Evolutionary conservation across 2,329 filamentous ascomycete species (phyloP), one percentile per base, ranked within the genome.

Genomic region (Phaeophleospora eucalypticola): DNA sequence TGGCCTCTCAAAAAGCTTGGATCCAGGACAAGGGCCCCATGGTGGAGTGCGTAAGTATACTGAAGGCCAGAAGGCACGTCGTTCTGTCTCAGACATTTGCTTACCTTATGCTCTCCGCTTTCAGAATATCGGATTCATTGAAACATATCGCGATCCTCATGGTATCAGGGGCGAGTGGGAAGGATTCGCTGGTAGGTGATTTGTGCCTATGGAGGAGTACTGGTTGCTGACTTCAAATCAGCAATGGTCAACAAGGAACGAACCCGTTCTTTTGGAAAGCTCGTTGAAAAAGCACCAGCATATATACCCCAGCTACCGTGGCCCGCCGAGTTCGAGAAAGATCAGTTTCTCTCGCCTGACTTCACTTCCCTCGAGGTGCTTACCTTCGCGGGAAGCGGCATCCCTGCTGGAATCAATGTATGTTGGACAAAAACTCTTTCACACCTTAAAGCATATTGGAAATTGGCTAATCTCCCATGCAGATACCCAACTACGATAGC

Each of bases 361-460:
- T 98, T 98, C 64, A 97, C 93, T 0, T 93, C 87, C 8, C 77
- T 97, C 1, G 93, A 98, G 67, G 89, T 96, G 2, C 70, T 96
- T 51, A 89, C 86, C 1, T 96, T 96, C 58, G 78, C 80, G 17
- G 78, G 79, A 7, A 79, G 75, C 43, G 80, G 79, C 6, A 81
- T 83, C 38, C 80, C 80, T 16, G 79, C 78, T 12, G 79, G 79
- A n/a, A 57, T 46, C 20, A 41, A 52, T n/a, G n/a, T n/a, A n/a
- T n/a, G n/a, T n/a, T n/a, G n/a, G n/a, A 9, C n/a, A n/a, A n/a
- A n/a, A 21, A 36, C 12, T 14, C 29, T 8, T 19, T n/a, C 36
- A n/a, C 9, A 10, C 27, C 17, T 14, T 12, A 34, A n/a, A 18
- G 15, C 10, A 36, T n/a, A 9, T 14, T 15, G 16, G 41, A 48